phyloP scores from a whole-genome alignment of 331 rosid species.

The Arachis monticola region DNA sequence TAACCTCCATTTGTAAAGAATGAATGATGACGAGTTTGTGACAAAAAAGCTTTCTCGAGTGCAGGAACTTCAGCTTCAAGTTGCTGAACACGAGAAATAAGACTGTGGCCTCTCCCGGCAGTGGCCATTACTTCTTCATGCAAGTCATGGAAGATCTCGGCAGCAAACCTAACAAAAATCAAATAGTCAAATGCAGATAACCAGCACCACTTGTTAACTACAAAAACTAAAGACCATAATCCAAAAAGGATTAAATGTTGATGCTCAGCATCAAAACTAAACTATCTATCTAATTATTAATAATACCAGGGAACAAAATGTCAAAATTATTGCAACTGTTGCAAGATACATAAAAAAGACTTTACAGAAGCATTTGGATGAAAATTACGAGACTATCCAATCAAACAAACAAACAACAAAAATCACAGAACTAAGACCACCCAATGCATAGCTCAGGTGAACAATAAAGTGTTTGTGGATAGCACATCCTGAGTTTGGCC shows the following conservation, averaged over 20 bases:
- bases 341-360: conserved; percentile 1
- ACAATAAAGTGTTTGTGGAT: conserved; percentile 19
- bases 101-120: conserved; percentile 83
- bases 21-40: conserved; percentile 69
- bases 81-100: conserved; percentile 87
- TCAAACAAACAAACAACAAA: too few species aligned
- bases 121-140: conserved; percentile 97
- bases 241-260: neutral
- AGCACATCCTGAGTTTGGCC: conserved; percentile 14
- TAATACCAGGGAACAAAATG: neutral
- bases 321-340: conserved; percentile 10
- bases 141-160: conserved; percentile 89
- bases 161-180: conserved; percentile 76
- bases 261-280: conserved; percentile 15
- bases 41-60: conserved; percentile 78
- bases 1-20: conserved; percentile 74
- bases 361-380: conserved; percentile 20
- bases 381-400: neutral
- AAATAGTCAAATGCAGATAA: conserved; percentile 36
- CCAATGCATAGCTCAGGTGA: conserved; percentile 22
- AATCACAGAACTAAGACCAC: neutral
- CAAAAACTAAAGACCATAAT: conserved; percentile 7
- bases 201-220: neutral
- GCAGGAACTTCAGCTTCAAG: conserved; percentile 95
- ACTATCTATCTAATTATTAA: neutral